Evolutionary conservation across 306 rosid genomes (phyloP).

Genomic region (Inga leiocalycina): DNA sequence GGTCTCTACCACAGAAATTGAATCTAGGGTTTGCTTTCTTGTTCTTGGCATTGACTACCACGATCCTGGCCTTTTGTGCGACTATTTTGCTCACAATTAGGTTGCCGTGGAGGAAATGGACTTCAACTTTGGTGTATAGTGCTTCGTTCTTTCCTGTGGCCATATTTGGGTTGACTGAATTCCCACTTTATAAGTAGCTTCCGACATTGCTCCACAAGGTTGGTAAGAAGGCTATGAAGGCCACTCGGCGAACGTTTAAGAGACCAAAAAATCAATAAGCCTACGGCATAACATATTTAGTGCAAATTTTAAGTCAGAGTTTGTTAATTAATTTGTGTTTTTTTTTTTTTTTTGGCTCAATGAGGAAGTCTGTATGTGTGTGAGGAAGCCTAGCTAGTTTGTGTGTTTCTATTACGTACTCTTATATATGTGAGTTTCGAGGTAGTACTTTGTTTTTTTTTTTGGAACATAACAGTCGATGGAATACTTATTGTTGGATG

Average conservation of each 20-base stretch:
- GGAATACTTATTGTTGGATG: not conserved
- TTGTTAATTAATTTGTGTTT: no score
- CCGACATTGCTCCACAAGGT: no score
- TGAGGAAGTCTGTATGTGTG: no score
- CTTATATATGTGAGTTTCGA: no score
- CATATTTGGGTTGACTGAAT: constrained; percentile 35
- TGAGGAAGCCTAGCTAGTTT: no score
- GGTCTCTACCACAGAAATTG: constrained; percentile 37
- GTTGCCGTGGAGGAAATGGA: constrained; percentile 9
- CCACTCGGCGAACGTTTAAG: no score
- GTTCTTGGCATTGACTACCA: constrained; percentile 32
- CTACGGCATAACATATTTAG: not conserved
- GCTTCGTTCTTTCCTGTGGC: constrained; percentile 41
- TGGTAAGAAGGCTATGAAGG: no score
- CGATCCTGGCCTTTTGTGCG: constrained; percentile 43
- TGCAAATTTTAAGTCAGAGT: not conserved
- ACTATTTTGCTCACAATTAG: constrained; percentile 29
- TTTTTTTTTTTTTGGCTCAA: no score
- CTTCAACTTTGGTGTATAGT: constrained; percentile 20
- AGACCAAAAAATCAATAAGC: no score
- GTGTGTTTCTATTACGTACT: no score
- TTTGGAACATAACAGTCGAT: no score
- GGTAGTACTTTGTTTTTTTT: no score
- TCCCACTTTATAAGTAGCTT: constrained; percentile 3
- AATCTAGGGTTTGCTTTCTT: constrained; percentile 31